A percentile compares a stretch with the other conserved stretches of the same genome.
Evolutionary conservation across 768 basidiomycete species (phyloP).

Genomic region (Hypholoma fasciculare): DNA sequence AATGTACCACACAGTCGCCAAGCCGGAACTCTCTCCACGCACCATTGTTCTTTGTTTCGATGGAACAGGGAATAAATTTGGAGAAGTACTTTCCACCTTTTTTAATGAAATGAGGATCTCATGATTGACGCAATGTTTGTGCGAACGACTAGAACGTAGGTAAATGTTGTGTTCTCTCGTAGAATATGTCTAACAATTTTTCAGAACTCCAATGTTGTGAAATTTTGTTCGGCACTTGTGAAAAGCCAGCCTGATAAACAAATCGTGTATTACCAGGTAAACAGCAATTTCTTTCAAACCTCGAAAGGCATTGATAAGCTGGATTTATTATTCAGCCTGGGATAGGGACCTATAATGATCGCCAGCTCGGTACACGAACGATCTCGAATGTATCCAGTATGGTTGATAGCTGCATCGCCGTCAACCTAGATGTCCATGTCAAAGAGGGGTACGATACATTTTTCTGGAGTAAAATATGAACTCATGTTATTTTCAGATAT

Average conservation of each 20-base stretch:
- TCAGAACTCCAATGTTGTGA: constrained; percentile 47
- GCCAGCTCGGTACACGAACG: constrained; percentile 17
- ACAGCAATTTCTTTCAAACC: background rate
- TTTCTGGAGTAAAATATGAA: background rate
- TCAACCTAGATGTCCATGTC: constrained; percentile 28
- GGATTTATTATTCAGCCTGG: background rate
- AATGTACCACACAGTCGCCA: background rate
- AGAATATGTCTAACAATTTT: background rate
- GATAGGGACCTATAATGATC: constrained; percentile 11
- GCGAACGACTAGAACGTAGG: background rate
- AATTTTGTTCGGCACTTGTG: constrained; percentile 45
- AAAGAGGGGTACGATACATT: constrained; percentile 25
- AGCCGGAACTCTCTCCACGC: background rate
- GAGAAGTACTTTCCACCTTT: constrained; percentile 16
- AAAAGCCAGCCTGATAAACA: constrained; percentile 46
- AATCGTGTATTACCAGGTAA: constrained; percentile 54
- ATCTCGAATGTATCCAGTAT: constrained; percentile 15
- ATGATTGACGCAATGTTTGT: background rate
- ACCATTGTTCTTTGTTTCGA: constrained; percentile 28
- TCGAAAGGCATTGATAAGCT: too few relatives aligned
- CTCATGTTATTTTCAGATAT: background rate
- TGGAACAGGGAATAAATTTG: constrained; percentile 30
- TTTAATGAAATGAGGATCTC: too few relatives aligned
- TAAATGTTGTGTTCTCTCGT: background rate
- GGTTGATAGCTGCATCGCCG: constrained; percentile 22